phyloP scores from a whole-genome alignment of 257 asterid genomes.

The Thymus mandschuricus region DNA sequence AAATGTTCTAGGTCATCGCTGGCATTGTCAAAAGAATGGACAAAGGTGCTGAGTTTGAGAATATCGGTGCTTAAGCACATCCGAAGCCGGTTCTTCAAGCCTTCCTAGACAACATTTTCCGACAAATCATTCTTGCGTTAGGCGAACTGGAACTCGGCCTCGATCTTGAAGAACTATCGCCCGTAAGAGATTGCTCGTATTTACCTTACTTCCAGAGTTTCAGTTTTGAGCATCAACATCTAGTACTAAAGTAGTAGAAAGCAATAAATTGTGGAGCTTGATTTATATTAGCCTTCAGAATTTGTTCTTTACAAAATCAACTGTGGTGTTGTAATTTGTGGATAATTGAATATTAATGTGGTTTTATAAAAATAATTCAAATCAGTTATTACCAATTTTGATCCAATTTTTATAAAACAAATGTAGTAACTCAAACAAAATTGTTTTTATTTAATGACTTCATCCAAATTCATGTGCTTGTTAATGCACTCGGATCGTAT shows the following conservation, averaged over 20 bases:
- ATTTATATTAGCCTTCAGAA: not conserved
- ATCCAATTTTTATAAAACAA: too few relatives aligned
- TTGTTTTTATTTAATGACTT: too few relatives aligned
- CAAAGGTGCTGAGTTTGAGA: slow-evolving; percentile 75
- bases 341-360: too few relatives aligned
- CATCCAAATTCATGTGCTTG: too few relatives aligned
- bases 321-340: too few relatives aligned
- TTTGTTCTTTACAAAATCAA: not conserved
- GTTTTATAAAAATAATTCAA: too few relatives aligned
- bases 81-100: not conserved
- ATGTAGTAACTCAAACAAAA: too few relatives aligned
- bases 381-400: too few relatives aligned
- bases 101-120: not conserved
- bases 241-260: not conserved
- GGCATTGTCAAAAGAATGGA: slow-evolving; percentile 92
- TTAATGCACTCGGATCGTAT: too few relatives aligned
- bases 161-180: too few relatives aligned
- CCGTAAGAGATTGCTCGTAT: not conserved
- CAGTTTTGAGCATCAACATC: slow-evolving; percentile 24
- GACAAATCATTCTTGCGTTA: not conserved
- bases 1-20: slow-evolving; percentile 67
- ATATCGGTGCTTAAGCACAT: slow-evolving; percentile 56
- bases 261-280: slow-evolving; percentile 2
- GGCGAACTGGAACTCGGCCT: not conserved
- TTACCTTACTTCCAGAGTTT: slow-evolving; percentile 3